phyloP scores from a whole-genome alignment of 805 yeast genomes.

The Nakazawaea laoshanensis region DNA sequence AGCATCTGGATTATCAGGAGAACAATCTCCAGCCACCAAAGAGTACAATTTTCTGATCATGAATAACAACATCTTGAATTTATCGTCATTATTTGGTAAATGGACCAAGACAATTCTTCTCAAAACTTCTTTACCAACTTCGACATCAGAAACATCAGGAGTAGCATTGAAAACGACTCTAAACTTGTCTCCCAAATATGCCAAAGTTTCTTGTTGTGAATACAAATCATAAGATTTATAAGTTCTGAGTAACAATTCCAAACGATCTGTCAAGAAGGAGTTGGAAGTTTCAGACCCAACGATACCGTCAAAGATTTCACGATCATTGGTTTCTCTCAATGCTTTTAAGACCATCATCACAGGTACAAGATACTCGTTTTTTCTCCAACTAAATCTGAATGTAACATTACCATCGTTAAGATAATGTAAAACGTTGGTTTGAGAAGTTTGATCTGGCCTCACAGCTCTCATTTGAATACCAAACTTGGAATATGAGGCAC shows the following conservation, averaged over 20 bases:
- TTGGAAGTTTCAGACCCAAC: constrained; percentile 82
- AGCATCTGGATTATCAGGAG: constrained; percentile 98
- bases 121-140: constrained; percentile 82
- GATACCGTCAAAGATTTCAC: constrained; percentile 93
- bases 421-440: constrained; percentile 94
- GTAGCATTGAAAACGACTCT: constrained; percentile 88
- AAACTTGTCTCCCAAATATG: constrained; percentile 92
- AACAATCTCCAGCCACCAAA: constrained; percentile 92
- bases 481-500: constrained; percentile 76
- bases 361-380: constrained; percentile 91
- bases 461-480: constrained; percentile 95
- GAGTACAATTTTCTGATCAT: constrained; percentile 95
- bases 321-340: constrained; percentile 79
- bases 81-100: constrained; percentile 63
- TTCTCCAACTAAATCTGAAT: constrained; percentile 94
- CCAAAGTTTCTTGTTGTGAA: constrained; percentile 82
- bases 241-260: constrained; percentile 83
- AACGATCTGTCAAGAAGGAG: constrained; percentile 95
- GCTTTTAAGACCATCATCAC: constrained; percentile 91
- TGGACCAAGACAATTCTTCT: constrained; percentile 85
- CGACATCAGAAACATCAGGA: constrained; percentile 80
- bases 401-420: constrained; percentile 94
- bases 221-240: constrained; percentile 75
- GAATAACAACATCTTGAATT: constrained; percentile 79
- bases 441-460: constrained; percentile 96